Conservation (phyloP, 1,284 basidiomycete genomes). For the Neolentinus lepideus region DNA sequence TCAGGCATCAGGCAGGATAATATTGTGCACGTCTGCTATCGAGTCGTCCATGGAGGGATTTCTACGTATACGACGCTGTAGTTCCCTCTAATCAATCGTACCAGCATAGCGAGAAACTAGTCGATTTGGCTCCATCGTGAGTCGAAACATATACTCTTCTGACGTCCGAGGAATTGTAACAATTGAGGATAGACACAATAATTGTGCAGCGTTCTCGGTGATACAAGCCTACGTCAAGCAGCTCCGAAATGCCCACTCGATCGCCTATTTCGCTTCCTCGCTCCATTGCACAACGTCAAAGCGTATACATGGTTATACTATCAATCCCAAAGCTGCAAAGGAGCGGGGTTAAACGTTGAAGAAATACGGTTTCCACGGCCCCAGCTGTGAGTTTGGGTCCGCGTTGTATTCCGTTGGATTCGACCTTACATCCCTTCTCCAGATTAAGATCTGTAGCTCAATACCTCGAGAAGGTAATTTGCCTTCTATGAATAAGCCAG, state of each 20-base stretch:
- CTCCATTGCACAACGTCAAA: conserved; percentile 75
- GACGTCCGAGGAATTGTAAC: background rate
- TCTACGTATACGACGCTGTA: conserved; percentile 64
- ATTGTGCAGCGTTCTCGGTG: conserved; percentile 51
- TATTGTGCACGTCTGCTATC: conserved; percentile 56
- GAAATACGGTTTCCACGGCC: conserved; percentile 88
- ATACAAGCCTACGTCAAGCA: conserved; percentile 54
- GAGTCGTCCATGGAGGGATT: conserved; percentile 80
- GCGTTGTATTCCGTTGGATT: too few relatives aligned
- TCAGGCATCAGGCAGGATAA: conserved; percentile 33
- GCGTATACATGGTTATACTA: conserved; percentile 73
- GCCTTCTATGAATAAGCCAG: too few relatives aligned
- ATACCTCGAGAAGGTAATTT: conserved; percentile 45
- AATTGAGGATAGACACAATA: conserved; percentile 46
- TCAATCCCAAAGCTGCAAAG: conserved; percentile 55
- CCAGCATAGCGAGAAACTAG: conserved; percentile 66
- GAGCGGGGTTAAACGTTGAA: conserved; percentile 63
- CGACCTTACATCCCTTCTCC: conserved; percentile 47
- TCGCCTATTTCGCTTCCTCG: conserved; percentile 79
- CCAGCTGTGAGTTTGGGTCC: conserved; percentile 65
- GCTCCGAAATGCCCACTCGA: conserved; percentile 55
- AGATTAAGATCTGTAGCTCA: conserved; percentile 54
- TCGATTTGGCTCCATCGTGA: conserved; percentile 75
- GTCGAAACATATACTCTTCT: conserved; percentile 21
- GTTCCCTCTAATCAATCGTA: conserved; percentile 55